phyloP scores from a whole-genome alignment of 2,329 filamentous ascomycete species.

The Penicillium sp. region DNA sequence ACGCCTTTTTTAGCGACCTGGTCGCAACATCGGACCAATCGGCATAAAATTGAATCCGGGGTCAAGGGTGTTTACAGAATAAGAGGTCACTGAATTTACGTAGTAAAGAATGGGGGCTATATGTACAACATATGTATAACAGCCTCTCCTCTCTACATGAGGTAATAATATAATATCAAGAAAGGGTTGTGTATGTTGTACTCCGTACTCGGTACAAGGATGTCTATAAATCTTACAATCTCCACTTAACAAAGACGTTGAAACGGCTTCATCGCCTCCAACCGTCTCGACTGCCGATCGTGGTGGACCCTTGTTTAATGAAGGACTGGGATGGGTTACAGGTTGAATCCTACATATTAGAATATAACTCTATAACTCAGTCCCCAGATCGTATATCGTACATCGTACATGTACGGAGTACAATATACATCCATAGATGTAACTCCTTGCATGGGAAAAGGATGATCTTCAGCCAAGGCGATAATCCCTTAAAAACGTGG shows the following conservation, averaged over 20 bases:
- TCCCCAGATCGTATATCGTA: not conserved
- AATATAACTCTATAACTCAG: not conserved
- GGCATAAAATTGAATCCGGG: not conserved
- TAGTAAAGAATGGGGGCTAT: not conserved
- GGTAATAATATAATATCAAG: not conserved
- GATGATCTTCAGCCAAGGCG: not conserved
- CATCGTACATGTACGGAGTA: not conserved
- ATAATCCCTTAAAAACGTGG: not conserved
- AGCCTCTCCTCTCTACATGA: not conserved
- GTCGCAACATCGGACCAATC: not conserved
- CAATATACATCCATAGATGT: not conserved
- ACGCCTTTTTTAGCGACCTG: not conserved
- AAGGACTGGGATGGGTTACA: not conserved
- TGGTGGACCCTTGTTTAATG: slow-evolving; percentile 9
- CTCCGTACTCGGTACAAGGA: not conserved
- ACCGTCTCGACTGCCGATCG: not conserved
- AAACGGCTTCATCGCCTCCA: not conserved
- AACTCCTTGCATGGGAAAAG: not conserved
- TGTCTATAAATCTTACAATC: not conserved
- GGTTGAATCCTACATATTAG: not conserved
- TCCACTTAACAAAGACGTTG: not conserved
- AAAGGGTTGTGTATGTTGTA: not conserved
- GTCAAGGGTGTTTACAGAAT: not conserved
- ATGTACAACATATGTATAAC: too few relatives aligned
- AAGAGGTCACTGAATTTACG: not conserved